Evolutionary conservation across 495 filamentous ascomycete genomes (phyloP).

Genomic region (Xylaria sp.): DNA sequence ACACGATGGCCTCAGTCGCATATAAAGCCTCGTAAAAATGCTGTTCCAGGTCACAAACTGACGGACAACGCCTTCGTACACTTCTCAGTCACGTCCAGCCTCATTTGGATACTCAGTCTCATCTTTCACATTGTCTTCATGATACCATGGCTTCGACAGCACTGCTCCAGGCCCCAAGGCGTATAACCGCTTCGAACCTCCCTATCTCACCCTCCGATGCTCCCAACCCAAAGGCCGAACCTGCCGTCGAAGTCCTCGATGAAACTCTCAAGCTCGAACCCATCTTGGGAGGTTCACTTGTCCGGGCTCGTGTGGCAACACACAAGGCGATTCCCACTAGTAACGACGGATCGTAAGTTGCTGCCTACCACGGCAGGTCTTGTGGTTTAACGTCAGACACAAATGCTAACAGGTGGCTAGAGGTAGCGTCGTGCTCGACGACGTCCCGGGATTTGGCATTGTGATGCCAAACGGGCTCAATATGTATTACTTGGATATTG

Average conservation of each 20-base stretch:
- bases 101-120: background rate
- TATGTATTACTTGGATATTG: conserved; percentile 39
- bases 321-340: conserved; percentile 34
- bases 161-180: conserved; percentile 31
- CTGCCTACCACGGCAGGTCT: background rate
- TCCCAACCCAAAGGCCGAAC: conserved; percentile 28
- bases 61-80: background rate
- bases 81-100: background rate
- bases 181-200: conserved; percentile 37
- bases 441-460: conserved; percentile 34
- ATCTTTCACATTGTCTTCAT: background rate
- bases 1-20: background rate
- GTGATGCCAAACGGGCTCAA: conserved; percentile 38
- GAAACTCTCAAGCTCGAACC: conserved; percentile 33
- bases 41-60: background rate
- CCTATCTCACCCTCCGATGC: conserved; percentile 25
- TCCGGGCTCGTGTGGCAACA: conserved; percentile 35
- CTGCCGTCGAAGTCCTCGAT: conserved; percentile 34
- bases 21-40: conserved; percentile 17
- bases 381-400: background rate
- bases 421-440: conserved; percentile 26
- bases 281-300: conserved; percentile 33
- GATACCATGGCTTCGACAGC: conserved; percentile 31
- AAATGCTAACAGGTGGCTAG: conserved; percentile 6
- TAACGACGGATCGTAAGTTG: conserved; percentile 39